Base-by-base conservation (phyloP, 257 asterid genomes). In the Asclepias syriaca region DNA sequence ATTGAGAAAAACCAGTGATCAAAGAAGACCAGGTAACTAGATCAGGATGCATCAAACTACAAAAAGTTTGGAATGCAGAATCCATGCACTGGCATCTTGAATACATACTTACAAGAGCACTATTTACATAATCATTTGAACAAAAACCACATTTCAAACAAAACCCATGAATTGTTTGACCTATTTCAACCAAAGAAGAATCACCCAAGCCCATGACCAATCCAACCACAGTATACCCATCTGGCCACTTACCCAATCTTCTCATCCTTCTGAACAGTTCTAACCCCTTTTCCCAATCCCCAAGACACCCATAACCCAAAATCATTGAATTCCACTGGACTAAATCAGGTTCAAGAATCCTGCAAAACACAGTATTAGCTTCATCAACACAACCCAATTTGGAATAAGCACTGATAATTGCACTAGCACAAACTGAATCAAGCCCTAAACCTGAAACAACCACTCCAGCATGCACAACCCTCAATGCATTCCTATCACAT, bases 21-120 rank as follows among this genome's bases (percentile, higher is more conserved):
- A 91, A 68, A 2, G 97, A 74, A 27, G 97, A 94, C 95, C 96
- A 91, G 6, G 96, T 87, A 56, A 94, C 91, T 68, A 91, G 76
- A 83, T 94, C 97, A 19, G 97, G 97, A 24, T 67, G 54, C 7
- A 63, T 48, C 63, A 87, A 67, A 57, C 72, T 70, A 69, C 75
- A 65, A 24, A 91, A 91, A 39, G 86, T 82, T 43, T 68, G 71
- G 71, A 69, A 56, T 0, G 99, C 96, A 0, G 79, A 81, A 22
- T 79, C 86, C 84, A 88, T 73, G 53, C 70, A 70, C 80, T 80
- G 79, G 63, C 82, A 79, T 77, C 88, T 85, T 0, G 87, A 85
- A 65, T 91, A 91, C 92, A 88, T 84, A 65, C 80, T 77, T 55
- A 91, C 88, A 60, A 94, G 92, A 4, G 77, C 85, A 75, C 92